Conservation (phyloP, 306 rosid species). For the Fragaria vesca region DNA sequence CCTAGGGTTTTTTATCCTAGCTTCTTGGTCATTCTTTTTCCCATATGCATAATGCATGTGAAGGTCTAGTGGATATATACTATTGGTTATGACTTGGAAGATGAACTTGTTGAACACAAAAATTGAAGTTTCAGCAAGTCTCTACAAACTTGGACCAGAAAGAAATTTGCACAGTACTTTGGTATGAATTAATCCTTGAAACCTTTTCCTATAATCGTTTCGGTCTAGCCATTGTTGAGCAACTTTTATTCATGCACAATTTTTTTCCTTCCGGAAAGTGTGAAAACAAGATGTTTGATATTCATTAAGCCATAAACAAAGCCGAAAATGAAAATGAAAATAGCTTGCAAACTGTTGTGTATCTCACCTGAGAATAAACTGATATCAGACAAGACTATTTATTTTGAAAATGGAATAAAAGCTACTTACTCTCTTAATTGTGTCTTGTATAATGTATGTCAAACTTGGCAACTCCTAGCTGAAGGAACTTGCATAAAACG, state of each 20-base stretch:
- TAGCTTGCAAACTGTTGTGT: background rate
- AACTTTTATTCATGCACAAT: too few relatives aligned
- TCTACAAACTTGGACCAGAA: background rate
- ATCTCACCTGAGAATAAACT: background rate
- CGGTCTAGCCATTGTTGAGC: too few relatives aligned
- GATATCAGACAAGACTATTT: too few relatives aligned
- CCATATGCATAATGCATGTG: background rate
- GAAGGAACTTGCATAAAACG: background rate
- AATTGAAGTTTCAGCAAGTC: background rate
- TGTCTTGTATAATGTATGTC: background rate
- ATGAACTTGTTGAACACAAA: background rate
- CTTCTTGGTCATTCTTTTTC: background rate
- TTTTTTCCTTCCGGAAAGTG: too few relatives aligned
- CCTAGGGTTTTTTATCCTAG: background rate
- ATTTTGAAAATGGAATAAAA: too few relatives aligned
- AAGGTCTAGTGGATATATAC: slow-evolving; percentile 9
- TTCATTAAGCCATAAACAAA: background rate
- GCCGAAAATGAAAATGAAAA: background rate
- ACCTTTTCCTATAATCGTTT: background rate
- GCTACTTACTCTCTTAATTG: background rate
- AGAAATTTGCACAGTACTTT: background rate
- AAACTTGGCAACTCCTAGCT: background rate
- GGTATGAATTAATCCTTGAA: background rate
- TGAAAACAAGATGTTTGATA: background rate
- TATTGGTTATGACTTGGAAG: slow-evolving; percentile 1